Evolutionary conservation across 2,329 filamentous ascomycete genomes (phyloP).

Genomic region (Alternaria gaisen): DNA sequence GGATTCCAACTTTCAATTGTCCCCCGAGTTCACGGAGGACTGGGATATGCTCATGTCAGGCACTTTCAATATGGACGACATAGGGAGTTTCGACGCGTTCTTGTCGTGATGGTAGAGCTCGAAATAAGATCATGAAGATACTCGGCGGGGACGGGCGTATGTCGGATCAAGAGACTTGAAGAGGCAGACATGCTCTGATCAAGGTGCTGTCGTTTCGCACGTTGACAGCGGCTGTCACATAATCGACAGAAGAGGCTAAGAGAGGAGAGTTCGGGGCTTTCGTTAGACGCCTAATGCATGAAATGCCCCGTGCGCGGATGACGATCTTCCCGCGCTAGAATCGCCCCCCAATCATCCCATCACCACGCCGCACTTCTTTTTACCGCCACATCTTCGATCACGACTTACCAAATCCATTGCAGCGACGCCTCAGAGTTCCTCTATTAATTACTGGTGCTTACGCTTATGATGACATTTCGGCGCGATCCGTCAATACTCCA

Average conservation of each 20-base stretch:
- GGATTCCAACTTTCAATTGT: slow-evolving; percentile 16
- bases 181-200: background rate
- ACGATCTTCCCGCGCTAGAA: slow-evolving; percentile 15
- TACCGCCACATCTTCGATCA: slow-evolving; percentile 13
- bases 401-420: slow-evolving; percentile 5
- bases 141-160: background rate
- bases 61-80: slow-evolving; percentile 21
- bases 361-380: slow-evolving; percentile 9
- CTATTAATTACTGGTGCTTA: slow-evolving; percentile 21
- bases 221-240: slow-evolving; percentile 16
- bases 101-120: background rate
- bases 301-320: slow-evolving; percentile 24
- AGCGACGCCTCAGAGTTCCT: slow-evolving; percentile 2
- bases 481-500: slow-evolving; percentile 4
- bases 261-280: slow-evolving; percentile 5
- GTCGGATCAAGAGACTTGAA: background rate
- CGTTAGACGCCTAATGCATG: slow-evolving; percentile 16
- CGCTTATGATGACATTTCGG: slow-evolving; percentile 3
- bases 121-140: background rate
- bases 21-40: slow-evolving; percentile 25
- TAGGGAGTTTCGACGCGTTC: slow-evolving; percentile 12
- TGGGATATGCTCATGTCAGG: slow-evolving; percentile 31
- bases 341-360: slow-evolving; percentile 10
- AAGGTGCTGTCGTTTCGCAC: background rate
- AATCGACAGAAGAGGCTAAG: background rate